phyloP scores from a whole-genome alignment of 2,329 filamentous ascomycete genomes.

The Laburnicola sp. region DNA sequence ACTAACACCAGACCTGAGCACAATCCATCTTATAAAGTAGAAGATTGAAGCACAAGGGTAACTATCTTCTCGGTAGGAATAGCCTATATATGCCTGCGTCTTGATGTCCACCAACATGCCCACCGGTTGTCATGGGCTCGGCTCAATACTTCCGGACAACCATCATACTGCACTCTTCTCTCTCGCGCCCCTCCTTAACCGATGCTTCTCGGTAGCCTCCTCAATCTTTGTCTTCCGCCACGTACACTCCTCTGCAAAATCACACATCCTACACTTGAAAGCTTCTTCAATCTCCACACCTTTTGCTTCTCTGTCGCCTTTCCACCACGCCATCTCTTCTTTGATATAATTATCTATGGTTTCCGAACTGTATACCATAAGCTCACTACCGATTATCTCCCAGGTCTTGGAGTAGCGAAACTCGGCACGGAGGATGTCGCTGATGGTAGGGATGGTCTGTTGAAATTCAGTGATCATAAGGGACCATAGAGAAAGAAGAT shows the following conservation, averaged over 20 bases:
- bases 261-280: constrained; percentile 83
- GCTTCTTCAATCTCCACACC: constrained; percentile 84
- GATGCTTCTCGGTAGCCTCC: constrained; percentile 53
- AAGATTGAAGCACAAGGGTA: too few relatives aligned
- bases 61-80: too few relatives aligned
- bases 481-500: constrained; percentile 61
- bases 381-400: constrained; percentile 59
- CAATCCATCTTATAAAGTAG: too few relatives aligned
- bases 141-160: neutral
- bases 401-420: constrained; percentile 56
- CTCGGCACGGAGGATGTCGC: constrained; percentile 60
- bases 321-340: constrained; percentile 84
- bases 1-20: too few relatives aligned
- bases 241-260: constrained; percentile 76
- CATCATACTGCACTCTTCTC: constrained; percentile 32
- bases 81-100: too few relatives aligned
- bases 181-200: constrained; percentile 25
- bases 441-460: constrained; percentile 55
- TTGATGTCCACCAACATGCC: too few relatives aligned
- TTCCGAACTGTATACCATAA: constrained; percentile 67
- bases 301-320: constrained; percentile 68
- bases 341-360: constrained; percentile 68
- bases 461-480: constrained; percentile 65
- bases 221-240: constrained; percentile 75
- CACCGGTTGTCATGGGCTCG: too few relatives aligned